phyloP scores from a whole-genome alignment of 208 protist species.

The Phytomonas francai region DNA sequence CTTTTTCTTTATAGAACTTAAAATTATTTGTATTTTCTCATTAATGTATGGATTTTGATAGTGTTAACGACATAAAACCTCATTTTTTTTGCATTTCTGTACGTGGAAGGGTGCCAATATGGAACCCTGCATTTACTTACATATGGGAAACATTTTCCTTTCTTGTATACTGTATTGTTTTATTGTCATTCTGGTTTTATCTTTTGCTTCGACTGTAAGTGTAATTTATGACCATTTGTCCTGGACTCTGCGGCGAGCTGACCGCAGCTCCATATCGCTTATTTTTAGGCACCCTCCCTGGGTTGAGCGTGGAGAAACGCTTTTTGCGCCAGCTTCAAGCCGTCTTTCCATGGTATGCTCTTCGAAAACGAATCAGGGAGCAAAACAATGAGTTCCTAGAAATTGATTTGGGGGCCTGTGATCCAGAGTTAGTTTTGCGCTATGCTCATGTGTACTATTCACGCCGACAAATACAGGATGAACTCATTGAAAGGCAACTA shows the following conservation, averaged over 20 bases:
- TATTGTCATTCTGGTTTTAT: conserved; percentile 3
- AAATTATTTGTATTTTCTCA: background rate
- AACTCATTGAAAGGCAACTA: conserved; percentile 72
- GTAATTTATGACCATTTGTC: conserved; percentile 49
- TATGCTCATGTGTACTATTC: conserved; percentile 85
- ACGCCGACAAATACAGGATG: conserved; percentile 65
- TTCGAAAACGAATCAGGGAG: conserved; percentile 80
- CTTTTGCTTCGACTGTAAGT: conserved; percentile 4
- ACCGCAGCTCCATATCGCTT: conserved; percentile 58
- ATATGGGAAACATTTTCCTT: background rate
- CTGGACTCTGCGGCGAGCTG: conserved; percentile 77
- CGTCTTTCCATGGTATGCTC: conserved; percentile 79
- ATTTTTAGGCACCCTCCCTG: conserved; percentile 73
- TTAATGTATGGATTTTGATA: background rate
- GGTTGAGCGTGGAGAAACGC: conserved; percentile 60
- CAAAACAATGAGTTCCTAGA: conserved; percentile 86
- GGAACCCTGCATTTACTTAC: background rate
- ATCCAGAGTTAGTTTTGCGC: conserved; percentile 74
- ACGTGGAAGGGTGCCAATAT: background rate
- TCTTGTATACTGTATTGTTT: background rate
- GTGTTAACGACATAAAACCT: background rate
- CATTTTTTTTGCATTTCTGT: background rate
- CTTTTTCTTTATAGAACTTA: background rate
- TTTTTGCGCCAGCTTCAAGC: conserved; percentile 74
- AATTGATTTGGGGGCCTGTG: conserved; percentile 77